phyloP scores from a whole-genome alignment of 768 basidiomycete genomes.

The Exidia glandulosa region DNA sequence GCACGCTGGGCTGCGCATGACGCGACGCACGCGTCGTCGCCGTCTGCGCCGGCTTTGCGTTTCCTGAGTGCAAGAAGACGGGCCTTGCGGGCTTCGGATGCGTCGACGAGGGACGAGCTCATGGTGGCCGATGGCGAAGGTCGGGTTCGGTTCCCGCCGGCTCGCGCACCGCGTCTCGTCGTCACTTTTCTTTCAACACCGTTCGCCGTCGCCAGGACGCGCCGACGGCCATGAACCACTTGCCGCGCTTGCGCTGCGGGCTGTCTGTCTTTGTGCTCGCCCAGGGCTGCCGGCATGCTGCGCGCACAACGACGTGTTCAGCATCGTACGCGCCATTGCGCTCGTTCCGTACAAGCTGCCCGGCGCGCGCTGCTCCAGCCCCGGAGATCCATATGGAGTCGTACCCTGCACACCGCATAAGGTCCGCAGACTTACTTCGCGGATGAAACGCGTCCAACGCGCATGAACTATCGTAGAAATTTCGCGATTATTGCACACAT shows the following conservation, averaged over 20 bases:
- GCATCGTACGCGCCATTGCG: too few relatives aligned
- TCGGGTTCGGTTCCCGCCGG: neutral
- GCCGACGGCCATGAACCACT: too few relatives aligned
- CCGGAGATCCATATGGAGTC: too few relatives aligned
- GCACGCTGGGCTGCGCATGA: neutral
- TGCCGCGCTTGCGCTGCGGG: too few relatives aligned
- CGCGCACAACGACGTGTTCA: too few relatives aligned
- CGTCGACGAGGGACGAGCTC: conserved; percentile 58
- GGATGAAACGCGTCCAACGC: neutral
- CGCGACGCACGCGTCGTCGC: conserved; percentile 33
- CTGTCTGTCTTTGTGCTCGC: neutral
- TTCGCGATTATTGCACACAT: conserved; percentile 97
- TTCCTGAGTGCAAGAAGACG: conserved; percentile 68
- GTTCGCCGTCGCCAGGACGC: too few relatives aligned
- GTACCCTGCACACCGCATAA: too few relatives aligned
- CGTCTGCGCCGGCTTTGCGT: conserved; percentile 51
- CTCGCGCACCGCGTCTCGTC: neutral
- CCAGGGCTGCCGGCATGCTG: too few relatives aligned
- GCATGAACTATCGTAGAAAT: conserved; percentile 31
- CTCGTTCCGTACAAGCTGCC: too few relatives aligned
- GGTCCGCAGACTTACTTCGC: too few relatives aligned
- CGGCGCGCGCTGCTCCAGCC: too few relatives aligned
- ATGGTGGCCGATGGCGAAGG: neutral
- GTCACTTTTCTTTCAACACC: neutral
- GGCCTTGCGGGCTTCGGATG: conserved; percentile 70